Evolutionary conservation across 768 basidiomycete genomes (phyloP), one percentile per base, ranked within the genome.

Genomic region (Asterophora parasitica): DNA sequence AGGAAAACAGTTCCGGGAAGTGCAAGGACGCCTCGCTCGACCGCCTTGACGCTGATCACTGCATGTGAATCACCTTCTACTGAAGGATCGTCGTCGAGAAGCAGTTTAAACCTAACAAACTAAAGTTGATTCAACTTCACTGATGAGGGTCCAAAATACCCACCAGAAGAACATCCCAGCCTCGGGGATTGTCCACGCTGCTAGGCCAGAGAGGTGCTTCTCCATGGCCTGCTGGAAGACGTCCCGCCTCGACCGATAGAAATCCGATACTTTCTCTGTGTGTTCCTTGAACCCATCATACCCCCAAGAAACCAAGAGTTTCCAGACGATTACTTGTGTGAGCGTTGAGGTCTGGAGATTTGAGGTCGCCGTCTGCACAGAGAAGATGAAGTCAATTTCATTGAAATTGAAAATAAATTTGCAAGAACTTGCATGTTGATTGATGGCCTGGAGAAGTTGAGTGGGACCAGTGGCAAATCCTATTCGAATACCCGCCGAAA

Each of bases 91-190:
- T 64, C 59, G 34, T 58, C 58, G 8, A 83, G 61, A n/a, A 77
- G 66, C 43, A 85, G 72, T 60, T 80, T 83, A 61, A 85, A 85
- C 83, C 83, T 85, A 44, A 7, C 32, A 3, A 3, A 23, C 6
- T 23, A 23, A 6, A 23, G 23, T 23, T 23, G 6, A 23, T 23
- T 23, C 3, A 6, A 23, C 23, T 23, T 23, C 23, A 6, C 23
- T 6, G 15, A 20, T 30, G 38, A 10, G 12, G 6, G 15, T 17
- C 7, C 58, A 46, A 46, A 58, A 62, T 48, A 59, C 81, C 8
- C 41, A 79, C 86, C 88, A 92, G 62, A 89, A 80, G 61, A 93
- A 93, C 88, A 93, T 88, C 48, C 87, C 85, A 15, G 84, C 79
- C 55, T 81, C 78, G 5, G 86, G 87, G 0, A 67, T 62, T 30